Conservation (phyloP, 2,329 filamentous ascomycete species). For the Penicillium sp. region DNA sequence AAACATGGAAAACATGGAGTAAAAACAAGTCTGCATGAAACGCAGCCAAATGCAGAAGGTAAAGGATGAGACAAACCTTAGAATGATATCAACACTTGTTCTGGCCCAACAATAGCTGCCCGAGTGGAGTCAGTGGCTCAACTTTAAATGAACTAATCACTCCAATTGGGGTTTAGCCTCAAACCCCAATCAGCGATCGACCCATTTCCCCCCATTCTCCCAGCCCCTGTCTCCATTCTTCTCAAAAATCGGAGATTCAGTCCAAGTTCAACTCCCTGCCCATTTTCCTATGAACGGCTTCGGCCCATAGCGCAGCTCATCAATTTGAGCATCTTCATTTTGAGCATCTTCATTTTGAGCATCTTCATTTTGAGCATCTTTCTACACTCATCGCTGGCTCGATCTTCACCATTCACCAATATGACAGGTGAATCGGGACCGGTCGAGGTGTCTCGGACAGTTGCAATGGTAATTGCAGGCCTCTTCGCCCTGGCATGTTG, state of each 20-base stretch:
- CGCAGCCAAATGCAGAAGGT: not conserved
- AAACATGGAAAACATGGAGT: too few species aligned
- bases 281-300: not conserved
- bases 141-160: not conserved
- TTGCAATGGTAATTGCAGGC: not conserved
- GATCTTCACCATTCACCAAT: not conserved
- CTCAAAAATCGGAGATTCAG: not conserved
- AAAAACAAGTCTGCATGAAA: too few species aligned
- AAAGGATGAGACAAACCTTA: not conserved
- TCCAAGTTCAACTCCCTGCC: not conserved
- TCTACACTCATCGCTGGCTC: not conserved
- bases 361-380: not conserved
- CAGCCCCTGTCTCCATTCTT: not conserved
- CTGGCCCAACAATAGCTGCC: not conserved
- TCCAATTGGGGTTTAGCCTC: not conserved
- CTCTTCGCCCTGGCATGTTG: not conserved
- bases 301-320: not conserved
- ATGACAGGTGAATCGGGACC: not conserved
- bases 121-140: not conserved
- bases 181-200: not conserved
- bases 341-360: not conserved
- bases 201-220: not conserved
- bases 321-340: not conserved
- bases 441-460: not conserved
- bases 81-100: not conserved